Evolutionary conservation across 768 basidiomycete species (phyloP), one percentile per base, ranked within the genome.

Genomic region (Auricularia sp.): DNA sequence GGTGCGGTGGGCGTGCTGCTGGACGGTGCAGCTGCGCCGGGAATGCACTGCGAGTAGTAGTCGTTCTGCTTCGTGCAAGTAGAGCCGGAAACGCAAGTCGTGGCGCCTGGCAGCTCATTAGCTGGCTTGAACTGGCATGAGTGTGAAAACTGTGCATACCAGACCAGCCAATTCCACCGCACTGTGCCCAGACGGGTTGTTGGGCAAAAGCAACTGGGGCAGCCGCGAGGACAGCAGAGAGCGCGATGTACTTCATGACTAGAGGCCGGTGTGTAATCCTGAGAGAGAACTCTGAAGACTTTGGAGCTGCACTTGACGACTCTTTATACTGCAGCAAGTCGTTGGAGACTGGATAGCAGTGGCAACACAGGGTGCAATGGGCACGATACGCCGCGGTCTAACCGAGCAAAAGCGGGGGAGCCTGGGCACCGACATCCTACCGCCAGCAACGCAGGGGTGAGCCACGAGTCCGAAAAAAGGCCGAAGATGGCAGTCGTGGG

Each of bases 161-260:
- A 43, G 34, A 21, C 12, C 54, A 82, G 63, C 72, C 74, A 63
- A 75, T 75, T 51, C 83, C 83, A 71, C 83, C 83, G 68, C 84
- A 86, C 68, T 85, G 84, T 7, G 77, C 81, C 59, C 72, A 85
- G 42, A 79, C 59, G 16, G 79, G 74, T 39, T 74, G 68, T 61
- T 78, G 76, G 62, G 81, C 84, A 62, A 71, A 80, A 21, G 80
- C 71, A 62, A 83, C 68, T 61, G 78, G 72, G 42, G 80, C 69
- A 61, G 80, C 71, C 65, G 79, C 76, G 65, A 79, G 67, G 64
- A 81, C 72, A 58, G 80, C 73, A 63, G 78, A 71, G 68, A 77
- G 79, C 74, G 79, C 81, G 72, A 80, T 12, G 56, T 29, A 59
- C 56, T 59, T 29, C 56, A 59, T 59, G 47, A 5, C 47, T 21